Evolutionary conservation across 495 filamentous ascomycete species (phyloP), one percentile per base, ranked within the genome.

Genomic region (Aspergillus cavernicola): DNA sequence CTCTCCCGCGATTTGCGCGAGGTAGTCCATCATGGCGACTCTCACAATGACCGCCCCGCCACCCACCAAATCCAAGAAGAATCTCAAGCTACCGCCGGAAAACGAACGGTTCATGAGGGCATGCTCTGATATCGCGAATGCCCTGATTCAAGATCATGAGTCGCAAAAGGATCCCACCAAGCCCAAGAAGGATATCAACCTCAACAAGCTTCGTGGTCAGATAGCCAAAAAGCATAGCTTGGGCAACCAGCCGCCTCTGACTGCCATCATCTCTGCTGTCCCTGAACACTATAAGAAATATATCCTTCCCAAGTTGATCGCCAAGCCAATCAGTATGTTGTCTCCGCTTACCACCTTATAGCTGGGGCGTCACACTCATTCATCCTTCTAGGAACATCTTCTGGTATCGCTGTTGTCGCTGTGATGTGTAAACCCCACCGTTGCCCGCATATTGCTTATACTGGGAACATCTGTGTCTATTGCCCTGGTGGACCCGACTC

Each of bases 211-310:
- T 50, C 86, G 93, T 45, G 82, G 88, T 53, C 91, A 92, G 66
- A 83, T 96, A 50, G 82, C 93, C 10, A 95, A 90, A 73, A 97
- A 96, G 73, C 90, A 97, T 74, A 84, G 80, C 60, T 73, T 98
- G 53, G 84, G 80, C 61, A 87, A 78, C 62, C 87, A 93, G 53
- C 93, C 93, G 19, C 91, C 93, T 26, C 77, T 98, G 50, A 97
- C 91, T 20, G 92, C 93, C 53, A 98, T 98, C 64, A 96, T 98
- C 60, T 90, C 93, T 22, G 93, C 93, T 13, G 89, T 98, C 31
- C 93, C 93, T 24, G 95, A 97, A 63, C 90, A 97, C 71, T 96
- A 97, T 75, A 98, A 98, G 77, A 97, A 97, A 77, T 97, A 97
- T 65, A 95, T 98, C 56, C 72, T 97, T 38, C 95, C 92, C 19